Percentiles rank a stretch among this genome's conserved stretches.
Conservation (phyloP, 805 yeast species). For the Lachancea dasiensis region DNA sequence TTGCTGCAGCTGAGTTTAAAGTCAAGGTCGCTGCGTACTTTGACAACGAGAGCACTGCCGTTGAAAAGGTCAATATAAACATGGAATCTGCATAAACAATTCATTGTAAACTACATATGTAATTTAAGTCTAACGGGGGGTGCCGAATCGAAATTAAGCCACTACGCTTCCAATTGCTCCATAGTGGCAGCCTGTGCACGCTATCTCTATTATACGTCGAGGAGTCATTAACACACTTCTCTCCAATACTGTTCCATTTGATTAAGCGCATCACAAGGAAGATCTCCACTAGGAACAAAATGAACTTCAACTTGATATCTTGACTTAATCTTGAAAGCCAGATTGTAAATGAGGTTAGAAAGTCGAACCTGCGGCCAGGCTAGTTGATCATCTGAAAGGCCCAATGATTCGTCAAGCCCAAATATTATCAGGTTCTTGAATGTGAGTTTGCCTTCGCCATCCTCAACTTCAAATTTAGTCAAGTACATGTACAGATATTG, state of each 20-base stretch:
- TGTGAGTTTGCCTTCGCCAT: slow-evolving; percentile 5
- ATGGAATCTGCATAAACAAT: slow-evolving; percentile 16
- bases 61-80: slow-evolving; percentile 32
- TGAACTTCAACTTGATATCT: slow-evolving; percentile 15
- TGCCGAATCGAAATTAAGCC: slow-evolving; percentile 13
- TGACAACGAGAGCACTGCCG: slow-evolving; percentile 47
- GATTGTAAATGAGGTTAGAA: slow-evolving; percentile 21
- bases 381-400: background rate
- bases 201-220: too few relatives aligned
- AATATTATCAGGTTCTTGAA: slow-evolving; percentile 23
- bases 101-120: slow-evolving; percentile 8
- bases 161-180: too few relatives aligned
- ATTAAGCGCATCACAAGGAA: slow-evolving; percentile 5
- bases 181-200: too few relatives aligned
- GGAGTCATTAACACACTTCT: slow-evolving; percentile 12
- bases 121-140: slow-evolving; percentile 7
- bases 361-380: slow-evolving; percentile 12
- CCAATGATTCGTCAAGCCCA: slow-evolving; percentile 25
- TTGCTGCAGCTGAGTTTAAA: slow-evolving; percentile 87
- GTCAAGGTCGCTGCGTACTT: slow-evolving; percentile 75
- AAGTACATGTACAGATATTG: slow-evolving; percentile 32
- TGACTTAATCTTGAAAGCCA: slow-evolving; percentile 20
- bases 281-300: slow-evolving; percentile 7
- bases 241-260: slow-evolving; percentile 26
- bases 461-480: slow-evolving; percentile 27